Evolutionary conservation across 2,329 filamentous ascomycete species (phyloP), one percentile per base, ranked within the genome.

Genomic region (Daldinia eschscholtzii): DNA sequence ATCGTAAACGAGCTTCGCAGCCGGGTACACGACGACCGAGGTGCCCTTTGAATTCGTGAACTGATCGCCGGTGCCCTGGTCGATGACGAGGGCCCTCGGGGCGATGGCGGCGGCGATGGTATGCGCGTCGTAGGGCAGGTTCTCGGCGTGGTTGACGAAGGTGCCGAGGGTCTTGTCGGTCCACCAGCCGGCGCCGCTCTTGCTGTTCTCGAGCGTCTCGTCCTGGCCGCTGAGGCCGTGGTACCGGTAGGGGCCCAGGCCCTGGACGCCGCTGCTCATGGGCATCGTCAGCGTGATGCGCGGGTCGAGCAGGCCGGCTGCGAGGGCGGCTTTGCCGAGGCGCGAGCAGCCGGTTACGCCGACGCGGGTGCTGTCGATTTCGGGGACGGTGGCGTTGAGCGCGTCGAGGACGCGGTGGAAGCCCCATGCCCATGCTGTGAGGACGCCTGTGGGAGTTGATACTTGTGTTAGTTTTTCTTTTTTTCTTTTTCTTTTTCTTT

Each of bases 121-220:
- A 76, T 89, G 87, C 56, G 88, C 86, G 72, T 89, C 87, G 69
- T 85, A 84, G 2, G 87, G 85, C 50, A 89, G 79, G 73, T 83
- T 82, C 74, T 83, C 83, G 63, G 82, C 80, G 70, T 80, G 84
- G 82, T 91, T 87, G 84, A 83, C 80, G 69, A 83, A 81, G 10
- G 84, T 92, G 57, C 86, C 83, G 59, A 88, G 84, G 41, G 78
- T 78, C 37, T 74, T 79, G 66, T 83, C 83, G 77, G 85, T 87
- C 86, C 86, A 89, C 74, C 87, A 87, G 4, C 86, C 85, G 57
- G 87, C 86, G 13, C 81, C 82, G 41, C 81, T 80, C 76, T 84
- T 83, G 70, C 80, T 81, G 77, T 86, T 86, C 75, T 85, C 84
- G 1, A 86, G 77, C 73, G 78, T 82, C 78, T 82, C 80, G 73